Evolutionary conservation across 2,329 filamentous ascomycete genomes (phyloP).

Genomic region (Fusarium graminum): DNA sequence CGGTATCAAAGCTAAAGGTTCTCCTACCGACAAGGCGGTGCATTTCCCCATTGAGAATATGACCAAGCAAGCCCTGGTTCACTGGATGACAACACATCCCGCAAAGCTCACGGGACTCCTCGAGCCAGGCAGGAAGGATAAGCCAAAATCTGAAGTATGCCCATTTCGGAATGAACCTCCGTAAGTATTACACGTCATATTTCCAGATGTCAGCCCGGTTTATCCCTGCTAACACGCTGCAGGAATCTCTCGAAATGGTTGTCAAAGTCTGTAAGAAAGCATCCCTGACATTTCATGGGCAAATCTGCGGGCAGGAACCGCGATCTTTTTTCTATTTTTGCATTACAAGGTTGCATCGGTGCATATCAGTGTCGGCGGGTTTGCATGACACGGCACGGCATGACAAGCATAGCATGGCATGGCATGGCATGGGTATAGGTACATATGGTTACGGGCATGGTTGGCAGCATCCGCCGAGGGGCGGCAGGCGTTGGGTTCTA

Average conservation of each 20-base stretch:
- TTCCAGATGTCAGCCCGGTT: constrained; percentile 19
- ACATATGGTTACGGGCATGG: constrained; percentile 20
- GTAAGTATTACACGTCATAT: constrained; percentile 44
- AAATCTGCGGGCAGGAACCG: constrained; percentile 26
- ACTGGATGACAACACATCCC: constrained; percentile 42
- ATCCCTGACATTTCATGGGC: constrained; percentile 24
- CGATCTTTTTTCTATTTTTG: constrained; percentile 39
- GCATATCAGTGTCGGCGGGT: constrained; percentile 39
- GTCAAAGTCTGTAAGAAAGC: constrained; percentile 24
- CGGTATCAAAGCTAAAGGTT: constrained; percentile 39
- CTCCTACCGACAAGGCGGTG: constrained; percentile 28
- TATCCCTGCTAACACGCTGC: constrained; percentile 45
- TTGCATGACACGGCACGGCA: constrained; percentile 42
- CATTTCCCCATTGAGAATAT: constrained; percentile 33
- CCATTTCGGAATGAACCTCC: constrained; percentile 47
- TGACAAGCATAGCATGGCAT: constrained; percentile 39
- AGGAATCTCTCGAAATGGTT: constrained; percentile 43
- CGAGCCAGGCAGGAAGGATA: constrained; percentile 44
- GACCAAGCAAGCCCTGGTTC: constrained; percentile 26
- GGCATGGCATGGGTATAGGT: constrained; percentile 32
- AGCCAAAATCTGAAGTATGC: constrained; percentile 42
- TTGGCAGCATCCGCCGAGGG: constrained; percentile 42
- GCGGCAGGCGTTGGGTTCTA: constrained; percentile 38
- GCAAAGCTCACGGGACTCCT: constrained; percentile 44
- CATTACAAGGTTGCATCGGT: constrained; percentile 38